Percentiles rank a stretch among this genome's conserved stretches.
phyloP scores from a whole-genome alignment of 768 basidiomycete genomes.

The Suillus placidus region DNA sequence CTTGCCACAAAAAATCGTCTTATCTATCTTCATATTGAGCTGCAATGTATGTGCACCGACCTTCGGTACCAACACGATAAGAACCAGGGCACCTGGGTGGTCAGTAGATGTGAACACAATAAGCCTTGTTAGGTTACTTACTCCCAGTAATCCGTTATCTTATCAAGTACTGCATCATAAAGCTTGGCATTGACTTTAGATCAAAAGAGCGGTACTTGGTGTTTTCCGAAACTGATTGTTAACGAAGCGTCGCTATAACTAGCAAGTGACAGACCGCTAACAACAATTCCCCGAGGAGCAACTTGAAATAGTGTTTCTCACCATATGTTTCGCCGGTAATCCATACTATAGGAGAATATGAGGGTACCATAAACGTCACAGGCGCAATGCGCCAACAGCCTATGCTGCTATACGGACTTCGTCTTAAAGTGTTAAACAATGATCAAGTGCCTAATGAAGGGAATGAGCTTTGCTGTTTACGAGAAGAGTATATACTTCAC shows the following conservation, averaged over 20 bases:
- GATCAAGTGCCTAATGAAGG: constrained; percentile 10
- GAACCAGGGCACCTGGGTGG: constrained; percentile 4
- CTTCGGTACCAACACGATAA: constrained; percentile 14
- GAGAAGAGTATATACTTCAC: neutral
- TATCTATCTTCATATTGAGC: neutral
- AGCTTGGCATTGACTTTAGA: too few relatives aligned
- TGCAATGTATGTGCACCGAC: neutral
- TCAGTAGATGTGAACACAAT: neutral
- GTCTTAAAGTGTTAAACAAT: constrained; percentile 10
- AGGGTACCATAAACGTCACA: constrained; percentile 11
- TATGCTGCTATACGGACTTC: constrained; percentile 8
- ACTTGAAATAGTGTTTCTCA: neutral
- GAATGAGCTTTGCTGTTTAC: neutral
- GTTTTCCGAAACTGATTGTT: neutral
- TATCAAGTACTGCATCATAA: constrained; percentile 5
- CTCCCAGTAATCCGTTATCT: constrained; percentile 9
- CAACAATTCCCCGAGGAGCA: neutral
- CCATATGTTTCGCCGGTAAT: constrained; percentile 7
- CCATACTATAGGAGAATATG: constrained; percentile 13
- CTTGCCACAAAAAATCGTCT: constrained; percentile 4
- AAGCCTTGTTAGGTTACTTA: neutral
- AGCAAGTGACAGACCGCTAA: neutral
- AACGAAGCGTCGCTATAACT: neutral
- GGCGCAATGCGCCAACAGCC: constrained; percentile 8
- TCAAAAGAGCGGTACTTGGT: neutral